Percentiles rank a stretch among this genome's conserved stretches.
These are phyloP conservation scores for Entonaema liquescens DNA, from an alignment of 495 filamentous ascomycete species.

Conservation along the genomic window DNA sequence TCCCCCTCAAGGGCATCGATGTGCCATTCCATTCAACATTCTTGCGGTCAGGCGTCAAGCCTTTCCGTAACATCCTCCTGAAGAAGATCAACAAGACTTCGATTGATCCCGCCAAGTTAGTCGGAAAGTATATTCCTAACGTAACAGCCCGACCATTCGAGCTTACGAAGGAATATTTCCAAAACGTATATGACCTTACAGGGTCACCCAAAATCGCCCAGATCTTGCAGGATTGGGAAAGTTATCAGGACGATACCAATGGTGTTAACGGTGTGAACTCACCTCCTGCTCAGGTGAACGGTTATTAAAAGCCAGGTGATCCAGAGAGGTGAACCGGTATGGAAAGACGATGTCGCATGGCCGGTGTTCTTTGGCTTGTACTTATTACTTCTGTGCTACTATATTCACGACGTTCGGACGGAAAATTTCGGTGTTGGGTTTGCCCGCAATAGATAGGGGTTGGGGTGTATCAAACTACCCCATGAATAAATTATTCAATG, in stretches of 20 bases:
- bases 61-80: slow-evolving; percentile 93
- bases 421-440: slow-evolving; percentile 6
- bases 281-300: slow-evolving; percentile 35
- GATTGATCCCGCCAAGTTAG: slow-evolving; percentile 93
- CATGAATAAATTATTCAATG: not conserved
- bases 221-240: slow-evolving; percentile 86
- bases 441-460: slow-evolving; percentile 20
- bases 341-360: not conserved
- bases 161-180: slow-evolving; percentile 97
- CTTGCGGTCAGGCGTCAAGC: slow-evolving; percentile 95
- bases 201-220: slow-evolving; percentile 91
- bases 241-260: slow-evolving; percentile 59
- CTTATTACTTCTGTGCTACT: slow-evolving; percentile 21
- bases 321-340: not conserved
- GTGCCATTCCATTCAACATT: slow-evolving; percentile 99
- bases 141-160: slow-evolving; percentile 96
- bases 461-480: not conserved
- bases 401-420: slow-evolving; percentile 15
- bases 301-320: slow-evolving; percentile 15
- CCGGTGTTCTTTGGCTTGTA: slow-evolving; percentile 23
- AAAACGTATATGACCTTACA: slow-evolving; percentile 94
- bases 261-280: slow-evolving; percentile 38
- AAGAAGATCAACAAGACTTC: slow-evolving; percentile 99
- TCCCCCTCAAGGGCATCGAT: slow-evolving; percentile 95
- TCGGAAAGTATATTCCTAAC: slow-evolving; percentile 99